A percentile compares a stretch with the other conserved stretches of the same genome.
phyloP scores from a whole-genome alignment of 2,329 filamentous ascomycete species.

The Blumeria hordei region DNA sequence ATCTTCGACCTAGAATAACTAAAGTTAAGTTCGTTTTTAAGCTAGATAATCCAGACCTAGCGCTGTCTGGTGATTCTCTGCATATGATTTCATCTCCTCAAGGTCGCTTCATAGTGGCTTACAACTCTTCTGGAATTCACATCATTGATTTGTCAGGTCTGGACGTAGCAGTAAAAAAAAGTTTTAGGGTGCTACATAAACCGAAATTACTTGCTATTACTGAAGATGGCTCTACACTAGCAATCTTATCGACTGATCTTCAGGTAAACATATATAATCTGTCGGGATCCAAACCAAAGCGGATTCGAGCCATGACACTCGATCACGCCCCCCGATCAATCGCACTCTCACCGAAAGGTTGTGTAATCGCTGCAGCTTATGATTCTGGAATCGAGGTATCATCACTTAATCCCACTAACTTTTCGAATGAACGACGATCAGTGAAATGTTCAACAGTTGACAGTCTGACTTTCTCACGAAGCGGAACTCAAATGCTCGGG shows the following conservation, averaged over 20 bases:
- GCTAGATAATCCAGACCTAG: slow-evolving; percentile 60
- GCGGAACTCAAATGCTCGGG: slow-evolving; percentile 56
- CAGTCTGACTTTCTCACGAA: slow-evolving; percentile 47
- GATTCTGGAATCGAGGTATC: slow-evolving; percentile 76
- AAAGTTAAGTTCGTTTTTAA: slow-evolving; percentile 62
- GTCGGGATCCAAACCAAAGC: slow-evolving; percentile 34
- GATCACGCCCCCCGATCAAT: slow-evolving; percentile 60
- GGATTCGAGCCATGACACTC: slow-evolving; percentile 50
- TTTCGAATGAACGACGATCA: slow-evolving; percentile 43
- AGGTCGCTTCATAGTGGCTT: slow-evolving; percentile 51
- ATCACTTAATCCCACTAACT: slow-evolving; percentile 38
- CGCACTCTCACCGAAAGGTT: slow-evolving; percentile 56
- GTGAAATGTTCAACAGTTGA: slow-evolving; percentile 62
- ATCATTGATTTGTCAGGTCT: slow-evolving; percentile 42
- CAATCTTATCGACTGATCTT: slow-evolving; percentile 59
- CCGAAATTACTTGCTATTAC: slow-evolving; percentile 56
- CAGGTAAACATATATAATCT: slow-evolving; percentile 74
- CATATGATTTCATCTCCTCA: slow-evolving; percentile 59
- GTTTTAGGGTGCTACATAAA: slow-evolving; percentile 55
- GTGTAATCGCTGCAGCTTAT: slow-evolving; percentile 64
- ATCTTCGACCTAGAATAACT: slow-evolving; percentile 43
- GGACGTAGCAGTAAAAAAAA: slow-evolving; percentile 40
- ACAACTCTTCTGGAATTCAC: slow-evolving; percentile 68
- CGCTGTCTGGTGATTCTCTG: slow-evolving; percentile 63
- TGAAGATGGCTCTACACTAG: slow-evolving; percentile 52